Evolutionary conservation across 164 flowering plant species (phyloP), one percentile per base, ranked within the genome.

Genomic region (Warburgia ugandensis): DNA sequence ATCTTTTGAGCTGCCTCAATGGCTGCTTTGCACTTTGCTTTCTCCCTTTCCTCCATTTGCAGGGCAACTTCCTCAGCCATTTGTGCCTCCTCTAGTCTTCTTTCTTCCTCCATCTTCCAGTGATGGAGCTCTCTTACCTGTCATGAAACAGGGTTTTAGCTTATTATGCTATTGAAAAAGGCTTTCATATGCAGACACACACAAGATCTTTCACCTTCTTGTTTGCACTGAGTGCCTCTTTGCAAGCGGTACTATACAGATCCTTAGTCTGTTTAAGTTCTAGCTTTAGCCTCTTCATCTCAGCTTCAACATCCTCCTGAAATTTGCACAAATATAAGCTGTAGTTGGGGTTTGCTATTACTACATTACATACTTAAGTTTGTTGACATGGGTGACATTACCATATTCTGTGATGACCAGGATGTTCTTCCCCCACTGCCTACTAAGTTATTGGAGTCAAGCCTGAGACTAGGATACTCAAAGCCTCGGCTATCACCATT

Each of bases 101-200:
- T 76, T 43, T 75, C 69, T 62, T 91, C 96, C 66, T 91, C 90
- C 50, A 77, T 4, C 66, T 87, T 87, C 97, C 94, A 87, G 6
- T 61, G 80, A 17, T 78, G 84, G 36, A 91, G 84, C 50, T 91
- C 95, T 53, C 27, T 60, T n/a, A 96, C 91, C 97, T 83, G 48
- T 17, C 6, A 22, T 43, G 20, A 6, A 8, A 14, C 20, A 17
- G 6, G 12, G 6, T 1, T n/a, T n/a, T 13, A 1, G 28, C 9
- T 19, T n/a, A n/a, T n/a, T n/a, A n/a, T n/a, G n/a, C n/a, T n/a
- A n/a, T n/a, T n/a, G n/a, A n/a, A n/a, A n/a, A n/a, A n/a, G n/a
- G n/a, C n/a, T n/a, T n/a, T n/a, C n/a, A n/a, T n/a, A n/a, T n/a
- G n/a, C n/a, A n/a, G n/a, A n/a, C n/a, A n/a, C n/a, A n/a, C n/a